These are phyloP conservation scores for Phaeosphaeria sp. DNA, from an alignment of 2,329 filamentous ascomycete species.

Conservation along the genomic window DNA sequence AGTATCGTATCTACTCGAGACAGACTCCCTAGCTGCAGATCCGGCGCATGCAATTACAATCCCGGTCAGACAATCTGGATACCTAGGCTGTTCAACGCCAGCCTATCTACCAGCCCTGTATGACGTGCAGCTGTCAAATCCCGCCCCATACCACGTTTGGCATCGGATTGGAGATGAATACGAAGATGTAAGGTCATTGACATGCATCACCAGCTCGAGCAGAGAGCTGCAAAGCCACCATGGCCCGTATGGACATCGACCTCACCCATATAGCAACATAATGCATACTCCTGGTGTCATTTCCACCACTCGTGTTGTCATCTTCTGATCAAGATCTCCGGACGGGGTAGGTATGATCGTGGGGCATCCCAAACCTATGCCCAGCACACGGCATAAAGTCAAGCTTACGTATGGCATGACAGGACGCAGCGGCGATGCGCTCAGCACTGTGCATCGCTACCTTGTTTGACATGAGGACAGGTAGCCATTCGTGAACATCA, in stretches of 20 bases:
- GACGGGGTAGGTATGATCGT: not conserved
- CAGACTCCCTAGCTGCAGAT: slow-evolving; percentile 24
- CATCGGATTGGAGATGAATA: not conserved
- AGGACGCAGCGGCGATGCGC: too few species aligned
- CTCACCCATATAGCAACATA: not conserved
- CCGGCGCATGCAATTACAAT: slow-evolving; percentile 15
- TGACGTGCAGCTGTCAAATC: slow-evolving; percentile 7
- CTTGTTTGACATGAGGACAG: not conserved
- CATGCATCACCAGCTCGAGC: not conserved
- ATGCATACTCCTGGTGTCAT: not conserved
- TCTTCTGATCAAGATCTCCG: not conserved
- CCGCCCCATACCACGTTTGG: not conserved
- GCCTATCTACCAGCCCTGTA: slow-evolving; percentile 1
- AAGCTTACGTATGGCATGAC: not conserved
- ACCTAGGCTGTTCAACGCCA: not conserved
- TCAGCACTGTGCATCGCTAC: not conserved
- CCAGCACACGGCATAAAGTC: too few species aligned
- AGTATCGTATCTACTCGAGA: slow-evolving; percentile 13
- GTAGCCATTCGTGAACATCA: not conserved
- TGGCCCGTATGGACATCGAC: not conserved
- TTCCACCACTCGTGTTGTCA: not conserved
- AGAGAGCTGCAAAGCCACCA: not conserved
- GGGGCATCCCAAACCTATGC: too few species aligned
- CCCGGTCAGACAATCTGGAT: slow-evolving; percentile 14
- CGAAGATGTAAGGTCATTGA: not conserved